Evolutionary conservation across 192 early-diverging fungal genomes (phyloP).

Genomic region (Allomyces macrogynus): DNA sequence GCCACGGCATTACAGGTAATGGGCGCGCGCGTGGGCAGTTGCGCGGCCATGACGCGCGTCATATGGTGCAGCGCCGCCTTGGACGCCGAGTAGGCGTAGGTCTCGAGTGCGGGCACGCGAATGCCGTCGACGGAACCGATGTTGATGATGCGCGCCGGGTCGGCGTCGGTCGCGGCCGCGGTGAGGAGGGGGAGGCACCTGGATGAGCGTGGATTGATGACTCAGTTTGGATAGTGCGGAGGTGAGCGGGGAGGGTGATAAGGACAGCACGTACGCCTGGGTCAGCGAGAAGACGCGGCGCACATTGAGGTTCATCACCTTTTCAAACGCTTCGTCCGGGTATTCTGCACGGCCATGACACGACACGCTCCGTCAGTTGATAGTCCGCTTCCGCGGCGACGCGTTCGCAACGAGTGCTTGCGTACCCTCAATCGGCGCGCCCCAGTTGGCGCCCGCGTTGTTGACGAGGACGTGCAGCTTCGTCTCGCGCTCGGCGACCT

Average conservation of each 20-base stretch:
- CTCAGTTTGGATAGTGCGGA: neutral
- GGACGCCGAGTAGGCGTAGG: slow-evolving; percentile 53
- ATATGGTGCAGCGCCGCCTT: slow-evolving; percentile 65
- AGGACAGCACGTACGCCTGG: slow-evolving; percentile 21
- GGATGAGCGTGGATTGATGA: neutral
- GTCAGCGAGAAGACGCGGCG: slow-evolving; percentile 63
- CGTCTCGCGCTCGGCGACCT: slow-evolving; percentile 35
- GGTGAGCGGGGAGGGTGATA: neutral
- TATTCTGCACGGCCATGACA: slow-evolving; percentile 7
- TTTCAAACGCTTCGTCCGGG: slow-evolving; percentile 41
- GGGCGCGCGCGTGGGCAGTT: slow-evolving; percentile 25
- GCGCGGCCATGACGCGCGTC: slow-evolving; percentile 39
- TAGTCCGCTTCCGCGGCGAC: too few species aligned
- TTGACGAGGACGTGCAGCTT: slow-evolving; percentile 66
- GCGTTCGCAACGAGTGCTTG: too few species aligned
- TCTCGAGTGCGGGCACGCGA: slow-evolving; percentile 21
- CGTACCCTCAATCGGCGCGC: slow-evolving; percentile 13
- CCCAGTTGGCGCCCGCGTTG: slow-evolving; percentile 57
- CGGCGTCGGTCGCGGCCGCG: slow-evolving; percentile 22
- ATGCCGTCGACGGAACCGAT: slow-evolving; percentile 59
- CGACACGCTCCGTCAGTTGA: too few species aligned
- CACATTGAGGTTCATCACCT: slow-evolving; percentile 70
- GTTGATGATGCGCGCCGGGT: slow-evolving; percentile 72
- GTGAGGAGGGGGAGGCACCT: slow-evolving; percentile 44
- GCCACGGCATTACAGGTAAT: slow-evolving; percentile 49